Base-by-base conservation (phyloP, 2,329 filamentous ascomycete species). In the Ceratocystis alfenasii region DNA sequence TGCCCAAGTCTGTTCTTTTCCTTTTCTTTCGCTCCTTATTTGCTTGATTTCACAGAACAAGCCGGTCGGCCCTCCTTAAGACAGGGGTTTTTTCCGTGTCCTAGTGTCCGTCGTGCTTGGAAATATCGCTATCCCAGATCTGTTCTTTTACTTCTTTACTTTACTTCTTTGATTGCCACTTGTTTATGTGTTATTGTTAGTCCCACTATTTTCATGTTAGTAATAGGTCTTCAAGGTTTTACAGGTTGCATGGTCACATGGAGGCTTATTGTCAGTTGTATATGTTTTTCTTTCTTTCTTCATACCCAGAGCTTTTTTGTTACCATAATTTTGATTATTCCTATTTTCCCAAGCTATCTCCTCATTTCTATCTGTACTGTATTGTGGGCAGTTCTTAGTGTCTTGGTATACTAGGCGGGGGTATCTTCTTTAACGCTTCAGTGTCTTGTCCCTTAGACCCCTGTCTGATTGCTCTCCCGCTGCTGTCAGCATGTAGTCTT, bases 11-110 rank as follows among this genome's bases (percentile, higher is more conserved):
- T 15, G 12, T 3, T 3, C 20, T 48, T 48, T 48, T 48, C 4
- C 17, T 48, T 20, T 22, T 22, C 53, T 10, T 33, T 33, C 12
- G 25, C 3, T 30, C 53, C 3, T 15, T 30, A 33, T 57, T 57
- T 28, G 53, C 22, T 57, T 22, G 53, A 17, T 22, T 25, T 25
- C 28, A 59, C 53, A 59, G 53, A 59, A 59, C 53, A 59, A 59
- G 53, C 28, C 53, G 22, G 28, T n/a, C 53, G 22, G 28, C 25
- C 28, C 28, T 50, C n/a, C 15, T 59, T 59, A 7, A 30, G 25
- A 17, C 28, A 12, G 1, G 2, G 25, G 6, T 36, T n/a, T 59
- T 36, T n/a, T n/a, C 28, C 53, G 7, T 17, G 17, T 59, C 17
- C 53, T 33, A 7, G 25, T 33, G 25, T 6, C 12, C 25, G 25